Base-by-base conservation (phyloP, 768 basidiomycete genomes). In the Rhodotorula kratochvilovae region DNA sequence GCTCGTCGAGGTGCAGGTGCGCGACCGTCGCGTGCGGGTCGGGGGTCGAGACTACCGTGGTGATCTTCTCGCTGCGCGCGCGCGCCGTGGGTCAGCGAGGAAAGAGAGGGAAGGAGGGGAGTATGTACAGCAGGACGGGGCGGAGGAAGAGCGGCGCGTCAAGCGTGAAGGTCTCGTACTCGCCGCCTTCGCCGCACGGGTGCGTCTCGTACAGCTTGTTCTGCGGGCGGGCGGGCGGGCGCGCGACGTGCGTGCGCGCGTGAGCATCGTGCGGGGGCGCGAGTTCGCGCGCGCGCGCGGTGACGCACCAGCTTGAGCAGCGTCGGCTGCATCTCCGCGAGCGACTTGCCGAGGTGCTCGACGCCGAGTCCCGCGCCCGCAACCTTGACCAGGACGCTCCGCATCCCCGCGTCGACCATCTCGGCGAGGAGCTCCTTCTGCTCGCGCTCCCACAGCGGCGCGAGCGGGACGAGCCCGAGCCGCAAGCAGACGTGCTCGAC, bases 401-500 rank as follows among this genome's bases (percentile, higher is more conserved):
- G 84, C 83, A 98, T 83, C 25, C 89, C 88, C 0, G 86, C 85
- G 16, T 83, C 83, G 67, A 94, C 86, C 92, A 98, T 98, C 79
- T 92, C 90, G 17, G 85, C 81, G 54, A 99, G 85, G 45, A 99
- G 84, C 67, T 90, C 87, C n/a, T 83, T 83, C 80, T 99, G 96
- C 71, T 91, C 85, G 77, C 92, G 83, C 81, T 97, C 92, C 96
- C 96, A 99, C 12, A 99, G 86, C 79, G 91, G 98, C 60, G 87
- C 86, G 57, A 99, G 83, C 10, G 92, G 85, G 0, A 88, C 90
- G 16, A 98, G 80, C 3, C 85, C 85, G 36, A 98, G 85, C 27
- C 96, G 86, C 19, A 85, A 85, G 78, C 93, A 96, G 25, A 98
- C 94, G 85, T 99, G 94, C 81, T 99, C 96, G 21, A 99, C 93